Evolutionary conservation across 2,329 filamentous ascomycete genomes (phyloP).

Genomic region (Zasmidium angulare): DNA sequence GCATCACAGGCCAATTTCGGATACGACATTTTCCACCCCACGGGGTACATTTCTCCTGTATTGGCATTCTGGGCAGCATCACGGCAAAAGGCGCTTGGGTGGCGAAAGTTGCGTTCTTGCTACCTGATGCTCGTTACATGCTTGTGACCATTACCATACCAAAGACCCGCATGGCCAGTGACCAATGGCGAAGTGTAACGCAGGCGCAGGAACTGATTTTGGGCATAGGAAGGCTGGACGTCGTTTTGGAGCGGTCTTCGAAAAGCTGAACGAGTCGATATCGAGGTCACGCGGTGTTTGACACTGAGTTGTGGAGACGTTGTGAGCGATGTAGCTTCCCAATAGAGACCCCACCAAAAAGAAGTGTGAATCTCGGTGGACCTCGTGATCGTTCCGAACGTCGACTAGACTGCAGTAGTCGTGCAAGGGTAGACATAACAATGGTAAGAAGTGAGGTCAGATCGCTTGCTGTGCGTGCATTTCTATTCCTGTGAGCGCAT

Average conservation of each 20-base stretch:
- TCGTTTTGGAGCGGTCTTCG: not conserved
- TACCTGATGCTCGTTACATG: not conserved
- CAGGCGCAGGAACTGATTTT: not conserved
- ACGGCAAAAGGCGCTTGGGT: not conserved
- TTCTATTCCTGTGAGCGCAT: not conserved
- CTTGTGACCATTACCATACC: not conserved
- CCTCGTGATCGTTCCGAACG: not conserved
- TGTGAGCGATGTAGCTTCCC: not conserved
- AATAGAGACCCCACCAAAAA: not conserved
- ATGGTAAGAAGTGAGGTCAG: not conserved
- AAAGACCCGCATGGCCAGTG: not conserved
- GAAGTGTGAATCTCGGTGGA: not conserved
- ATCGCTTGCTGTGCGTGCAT: not conserved
- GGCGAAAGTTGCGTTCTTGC: not conserved
- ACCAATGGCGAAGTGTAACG: not conserved
- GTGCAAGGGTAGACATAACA: not conserved
- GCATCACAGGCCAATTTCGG: constrained; percentile 3
- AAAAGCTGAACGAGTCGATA: not conserved
- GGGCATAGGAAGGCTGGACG: not conserved
- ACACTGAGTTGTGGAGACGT: not conserved
- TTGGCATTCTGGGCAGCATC: not conserved
- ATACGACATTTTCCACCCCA: not conserved
- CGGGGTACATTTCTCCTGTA: not conserved
- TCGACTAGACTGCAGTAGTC: not conserved
- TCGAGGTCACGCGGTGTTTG: not conserved